These are phyloP conservation scores for Suillus americanus DNA, from an alignment of 768 basidiomycete species.

Conservation along the genomic window DNA sequence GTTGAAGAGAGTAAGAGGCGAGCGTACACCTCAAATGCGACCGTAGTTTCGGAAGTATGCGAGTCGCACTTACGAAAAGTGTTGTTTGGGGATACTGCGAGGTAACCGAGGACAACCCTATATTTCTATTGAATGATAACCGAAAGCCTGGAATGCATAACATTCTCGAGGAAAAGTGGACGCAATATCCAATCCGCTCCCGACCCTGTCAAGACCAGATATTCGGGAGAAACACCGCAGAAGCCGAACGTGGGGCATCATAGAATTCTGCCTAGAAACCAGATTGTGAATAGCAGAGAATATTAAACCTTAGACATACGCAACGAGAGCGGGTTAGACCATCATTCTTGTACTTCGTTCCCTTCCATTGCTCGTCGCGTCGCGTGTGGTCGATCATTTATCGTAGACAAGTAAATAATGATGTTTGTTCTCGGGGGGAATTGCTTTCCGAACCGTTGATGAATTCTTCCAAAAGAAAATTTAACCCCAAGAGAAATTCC, in stretches of 20 bases:
- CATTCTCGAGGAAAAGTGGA: not conserved
- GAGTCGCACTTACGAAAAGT: not conserved
- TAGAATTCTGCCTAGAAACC: slow-evolving; percentile 3
- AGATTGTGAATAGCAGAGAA: slow-evolving; percentile 1
- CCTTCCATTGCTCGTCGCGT: slow-evolving; percentile 35
- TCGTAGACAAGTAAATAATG: slow-evolving; percentile 18
- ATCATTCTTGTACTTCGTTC: slow-evolving; percentile 1
- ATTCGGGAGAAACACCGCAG: not conserved
- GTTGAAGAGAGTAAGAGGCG: not conserved
- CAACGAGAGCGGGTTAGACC: not conserved
- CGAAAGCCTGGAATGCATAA: not conserved
- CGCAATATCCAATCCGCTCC: not conserved
- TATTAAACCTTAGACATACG: not conserved
- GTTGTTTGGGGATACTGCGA: not conserved
- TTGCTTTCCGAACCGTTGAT: slow-evolving; percentile 23
- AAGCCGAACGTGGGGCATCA: not conserved
- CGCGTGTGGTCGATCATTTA: slow-evolving; percentile 30
- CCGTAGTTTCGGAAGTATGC: not conserved
- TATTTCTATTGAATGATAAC: not conserved
- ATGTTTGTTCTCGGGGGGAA: slow-evolving; percentile 26
- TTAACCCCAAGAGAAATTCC: slow-evolving; percentile 21
- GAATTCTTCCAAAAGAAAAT: slow-evolving; percentile 23
- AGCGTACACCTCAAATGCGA: not conserved
- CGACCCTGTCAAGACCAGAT: not conserved
- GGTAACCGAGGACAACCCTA: not conserved